A percentile compares a stretch with the other conserved stretches of the same genome.
Conservation (phyloP, 2,329 filamentous ascomycete species). For the Scedosporium boydii region DNA sequence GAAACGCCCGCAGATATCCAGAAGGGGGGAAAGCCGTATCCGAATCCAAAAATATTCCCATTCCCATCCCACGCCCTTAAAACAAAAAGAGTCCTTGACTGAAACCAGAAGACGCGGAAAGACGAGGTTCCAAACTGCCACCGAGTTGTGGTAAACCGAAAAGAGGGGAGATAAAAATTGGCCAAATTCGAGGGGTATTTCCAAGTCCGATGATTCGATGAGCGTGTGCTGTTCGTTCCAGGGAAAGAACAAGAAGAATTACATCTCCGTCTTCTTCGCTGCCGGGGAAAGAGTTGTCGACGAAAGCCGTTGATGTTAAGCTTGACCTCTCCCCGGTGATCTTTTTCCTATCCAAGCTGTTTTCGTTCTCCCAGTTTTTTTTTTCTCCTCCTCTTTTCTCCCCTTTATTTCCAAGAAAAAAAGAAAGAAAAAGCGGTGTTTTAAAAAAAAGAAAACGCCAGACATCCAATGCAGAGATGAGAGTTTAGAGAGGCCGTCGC, state of each 20-base stretch:
- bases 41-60: background rate
- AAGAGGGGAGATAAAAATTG: background rate
- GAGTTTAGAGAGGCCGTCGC: constrained; percentile 3
- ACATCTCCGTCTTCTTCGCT: background rate
- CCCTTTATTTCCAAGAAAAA: background rate
- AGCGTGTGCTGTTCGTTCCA: background rate
- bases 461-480: background rate
- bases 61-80: background rate
- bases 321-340: background rate
- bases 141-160: background rate
- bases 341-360: background rate
- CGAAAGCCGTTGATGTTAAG: background rate
- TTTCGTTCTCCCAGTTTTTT: background rate
- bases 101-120: background rate
- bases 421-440: constrained; percentile 2
- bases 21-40: background rate
- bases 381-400: constrained; percentile 2
- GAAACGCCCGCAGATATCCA: background rate
- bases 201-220: constrained; percentile 1
- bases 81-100: background rate
- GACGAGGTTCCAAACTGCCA: background rate
- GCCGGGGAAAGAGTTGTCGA: background rate
- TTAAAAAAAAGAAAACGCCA: constrained; percentile 4
- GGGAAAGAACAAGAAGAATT: background rate
- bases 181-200: background rate